A percentile compares a stretch with the other conserved stretches of the same genome.
phyloP scores from a whole-genome alignment of 1,284 basidiomycete species.

The Microbotryomycetes sp. region DNA sequence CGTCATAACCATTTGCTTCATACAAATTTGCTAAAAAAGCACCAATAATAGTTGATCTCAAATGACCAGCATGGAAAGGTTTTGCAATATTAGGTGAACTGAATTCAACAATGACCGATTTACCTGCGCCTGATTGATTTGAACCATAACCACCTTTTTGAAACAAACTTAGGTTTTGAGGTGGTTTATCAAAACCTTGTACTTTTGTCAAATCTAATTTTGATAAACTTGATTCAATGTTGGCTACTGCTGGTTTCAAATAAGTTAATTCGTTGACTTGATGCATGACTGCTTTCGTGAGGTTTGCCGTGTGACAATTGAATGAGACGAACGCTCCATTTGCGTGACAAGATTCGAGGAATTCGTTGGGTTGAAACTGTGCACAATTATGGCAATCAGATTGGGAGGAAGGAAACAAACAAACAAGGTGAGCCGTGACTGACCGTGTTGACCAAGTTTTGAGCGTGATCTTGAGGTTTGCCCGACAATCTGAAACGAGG shows the following conservation, averaged over 20 bases:
- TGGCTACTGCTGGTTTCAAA: constrained; percentile 33
- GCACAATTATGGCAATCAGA: constrained; percentile 42
- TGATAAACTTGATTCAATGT: constrained; percentile 12
- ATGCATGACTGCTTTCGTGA: constrained; percentile 68
- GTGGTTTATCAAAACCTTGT: constrained; percentile 33
- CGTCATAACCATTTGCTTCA: constrained; percentile 88
- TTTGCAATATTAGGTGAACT: constrained; percentile 98
- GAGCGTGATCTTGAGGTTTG: constrained; percentile 71
- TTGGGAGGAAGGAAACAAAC: neutral
- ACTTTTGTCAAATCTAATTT: constrained; percentile 22
- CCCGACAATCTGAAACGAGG: constrained; percentile 82
- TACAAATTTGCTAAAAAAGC: constrained; percentile 89
- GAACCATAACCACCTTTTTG: constrained; percentile 54
- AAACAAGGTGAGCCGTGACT: constrained; percentile 38
- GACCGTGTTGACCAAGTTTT: constrained; percentile 67
- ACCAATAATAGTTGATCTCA: constrained; percentile 96
- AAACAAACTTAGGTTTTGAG: constrained; percentile 29
- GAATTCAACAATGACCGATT: constrained; percentile 76
- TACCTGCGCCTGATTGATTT: constrained; percentile 53
- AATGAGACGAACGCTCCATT: constrained; percentile 80
- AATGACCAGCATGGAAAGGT: constrained; percentile 95
- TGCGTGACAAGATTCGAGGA: constrained; percentile 57
- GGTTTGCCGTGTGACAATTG: constrained; percentile 60
- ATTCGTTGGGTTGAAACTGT: constrained; percentile 48
- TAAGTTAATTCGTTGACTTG: constrained; percentile 74